Conservation (phyloP, 805 yeast species). For the Clavispora santaluciae region DNA sequence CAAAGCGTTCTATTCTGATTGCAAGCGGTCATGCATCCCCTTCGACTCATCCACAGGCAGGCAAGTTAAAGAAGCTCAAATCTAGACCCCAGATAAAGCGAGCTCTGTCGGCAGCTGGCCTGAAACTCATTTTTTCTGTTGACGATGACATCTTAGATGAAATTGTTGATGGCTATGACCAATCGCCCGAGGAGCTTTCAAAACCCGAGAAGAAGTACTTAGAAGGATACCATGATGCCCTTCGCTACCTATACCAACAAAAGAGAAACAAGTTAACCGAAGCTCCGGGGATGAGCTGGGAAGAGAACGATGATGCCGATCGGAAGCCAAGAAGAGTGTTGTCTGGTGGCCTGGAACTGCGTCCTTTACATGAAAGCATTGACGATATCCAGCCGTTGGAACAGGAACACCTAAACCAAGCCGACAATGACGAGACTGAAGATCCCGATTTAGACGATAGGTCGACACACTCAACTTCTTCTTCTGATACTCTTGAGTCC, state of each 20-base stretch:
- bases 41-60: slow-evolving; percentile 6
- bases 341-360: not conserved
- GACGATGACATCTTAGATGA: slow-evolving; percentile 75
- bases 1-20: not conserved
- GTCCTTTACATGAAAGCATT: not conserved
- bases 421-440: slow-evolving; percentile 13
- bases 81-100: slow-evolving; percentile 32
- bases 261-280: slow-evolving; percentile 12
- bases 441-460: slow-evolving; percentile 18
- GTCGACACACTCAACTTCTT: slow-evolving; percentile 24
- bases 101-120: slow-evolving; percentile 13
- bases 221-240: slow-evolving; percentile 72
- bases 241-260: slow-evolving; percentile 36
- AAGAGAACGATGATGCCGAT: not conserved
- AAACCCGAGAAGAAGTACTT: slow-evolving; percentile 40
- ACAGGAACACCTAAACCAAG: slow-evolving; percentile 3
- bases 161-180: slow-evolving; percentile 50
- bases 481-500: slow-evolving; percentile 63
- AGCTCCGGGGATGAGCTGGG: not conserved
- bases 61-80: slow-evolving; percentile 16
- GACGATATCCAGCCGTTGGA: slow-evolving; percentile 2
- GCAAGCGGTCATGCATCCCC: slow-evolving; percentile 7
- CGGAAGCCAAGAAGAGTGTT: not conserved
- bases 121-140: slow-evolving; percentile 57
- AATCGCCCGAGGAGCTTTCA: slow-evolving; percentile 29